Evolutionary conservation across 306 rosid genomes (phyloP), one percentile per base, ranked within the genome.

Genomic region (Dryas octopetala): DNA sequence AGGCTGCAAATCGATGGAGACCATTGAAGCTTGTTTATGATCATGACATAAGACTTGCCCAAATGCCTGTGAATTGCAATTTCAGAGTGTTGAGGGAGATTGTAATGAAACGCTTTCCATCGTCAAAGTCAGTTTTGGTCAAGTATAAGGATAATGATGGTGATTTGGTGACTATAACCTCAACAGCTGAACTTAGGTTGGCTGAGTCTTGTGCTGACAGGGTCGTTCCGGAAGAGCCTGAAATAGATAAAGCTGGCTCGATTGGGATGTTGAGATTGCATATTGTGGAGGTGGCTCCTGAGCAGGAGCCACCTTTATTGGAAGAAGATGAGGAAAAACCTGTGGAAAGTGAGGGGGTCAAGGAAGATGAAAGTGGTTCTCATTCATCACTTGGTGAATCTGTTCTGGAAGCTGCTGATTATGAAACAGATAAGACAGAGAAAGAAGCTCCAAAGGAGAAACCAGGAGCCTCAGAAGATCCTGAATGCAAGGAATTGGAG

Each of bases 41-140:
- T 84, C 99, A 96, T 79, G 99, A 96, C 86, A 96, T 96, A 53
- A 92, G 99, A 87, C 96, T 90, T 57, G 84, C 96, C 14, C 91
- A 86, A 85, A 92, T 96, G 93, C 96, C 97, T 4, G 73, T 85
- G 73, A 83, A 83, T 62, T 81, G 91, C 77, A 73, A 62, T 54
- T 88, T 88, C 74, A 78, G 80, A 74, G 81, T 81, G 1, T 83
- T 90, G n/a, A 89, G 98, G 78, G 98, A 92, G 69, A 66, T 80
- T 15, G 98, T 96, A 23, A 80, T 90, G 68, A 88, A 95, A 68
- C 84, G 97, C 49, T 95, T 95, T 83, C 96, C 97, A 5, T 89
- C 99, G 0, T 89, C 99, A 17, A 88, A 87, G 84, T 89, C 96
- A 9, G 92, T 95, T 76, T 82, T 95, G 88, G 83, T 95, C 83